Evolutionary conservation across 371 early-diverging fungal genomes (phyloP).

Genomic region (Synchytrium microbalum): DNA sequence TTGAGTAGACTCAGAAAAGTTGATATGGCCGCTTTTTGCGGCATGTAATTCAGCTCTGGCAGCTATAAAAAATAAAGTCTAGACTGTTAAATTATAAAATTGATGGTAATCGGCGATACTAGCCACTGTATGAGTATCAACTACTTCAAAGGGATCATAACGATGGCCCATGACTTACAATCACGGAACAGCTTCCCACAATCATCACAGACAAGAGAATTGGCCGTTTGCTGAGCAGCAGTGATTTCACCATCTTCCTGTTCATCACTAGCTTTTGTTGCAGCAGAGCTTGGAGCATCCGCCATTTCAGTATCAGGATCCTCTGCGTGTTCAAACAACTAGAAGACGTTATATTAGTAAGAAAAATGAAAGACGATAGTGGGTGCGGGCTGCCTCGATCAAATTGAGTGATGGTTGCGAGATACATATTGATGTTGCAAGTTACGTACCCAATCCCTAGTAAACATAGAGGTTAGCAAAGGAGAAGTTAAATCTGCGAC

Average conservation of each 20-base stretch:
- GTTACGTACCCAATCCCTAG: not conserved
- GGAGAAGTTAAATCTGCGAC: too few species aligned
- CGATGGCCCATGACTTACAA: slow-evolving; percentile 32
- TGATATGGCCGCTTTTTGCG: slow-evolving; percentile 67
- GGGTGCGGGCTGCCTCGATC: too few species aligned
- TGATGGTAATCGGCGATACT: not conserved
- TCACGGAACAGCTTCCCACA: slow-evolving; percentile 76
- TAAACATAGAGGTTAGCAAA: too few species aligned
- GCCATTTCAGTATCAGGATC: slow-evolving; percentile 58
- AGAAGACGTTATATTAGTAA: not conserved
- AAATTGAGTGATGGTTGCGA: too few species aligned
- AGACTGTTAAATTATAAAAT: not conserved
- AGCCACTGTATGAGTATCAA: not conserved
- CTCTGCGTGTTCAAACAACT: slow-evolving; percentile 65
- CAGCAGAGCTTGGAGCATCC: slow-evolving; percentile 23
- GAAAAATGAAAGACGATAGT: slow-evolving; percentile 1
- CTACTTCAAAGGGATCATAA: not conserved
- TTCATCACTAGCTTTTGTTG: slow-evolving; percentile 20
- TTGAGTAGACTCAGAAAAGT: slow-evolving; percentile 79
- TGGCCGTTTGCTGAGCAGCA: slow-evolving; percentile 41
- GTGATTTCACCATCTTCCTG: slow-evolving; percentile 52
- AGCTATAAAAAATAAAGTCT: slow-evolving; percentile 30
- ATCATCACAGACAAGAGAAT: slow-evolving; percentile 76
- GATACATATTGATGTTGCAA: too few species aligned
- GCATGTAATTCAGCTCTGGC: slow-evolving; percentile 77